phyloP scores from a whole-genome alignment of 306 rosid species.

The Vigna reflexopilosa region DNA sequence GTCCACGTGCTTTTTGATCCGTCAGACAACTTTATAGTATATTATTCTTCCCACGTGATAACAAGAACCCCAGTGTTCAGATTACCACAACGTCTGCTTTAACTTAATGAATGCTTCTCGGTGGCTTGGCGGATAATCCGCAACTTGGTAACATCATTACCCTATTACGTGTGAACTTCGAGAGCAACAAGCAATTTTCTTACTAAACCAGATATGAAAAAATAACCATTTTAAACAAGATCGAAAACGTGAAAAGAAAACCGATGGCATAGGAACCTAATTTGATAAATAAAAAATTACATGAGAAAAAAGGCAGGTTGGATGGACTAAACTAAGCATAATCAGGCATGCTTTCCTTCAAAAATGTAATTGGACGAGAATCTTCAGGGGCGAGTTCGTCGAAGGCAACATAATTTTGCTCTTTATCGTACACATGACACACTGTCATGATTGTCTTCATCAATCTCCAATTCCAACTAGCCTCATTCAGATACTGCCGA shows the following conservation, averaged over 20 bases:
- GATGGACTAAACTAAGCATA: conserved; percentile 66
- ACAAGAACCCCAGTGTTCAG: conserved; percentile 40
- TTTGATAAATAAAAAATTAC: conserved; percentile 45
- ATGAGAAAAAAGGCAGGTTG: conserved; percentile 42
- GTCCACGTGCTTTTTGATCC: conserved; percentile 50
- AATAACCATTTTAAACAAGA: conserved; percentile 29
- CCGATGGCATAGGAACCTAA: conserved; percentile 50
- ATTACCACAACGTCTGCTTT: conserved; percentile 47
- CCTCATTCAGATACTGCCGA: conserved; percentile 80
- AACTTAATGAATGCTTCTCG: conserved; percentile 43
- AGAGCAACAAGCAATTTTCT: conserved; percentile 50
- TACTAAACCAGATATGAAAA: conserved; percentile 40
- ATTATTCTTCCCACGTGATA: conserved; percentile 41
- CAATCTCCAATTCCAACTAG: conserved; percentile 91
- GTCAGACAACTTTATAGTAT: conserved; percentile 37
- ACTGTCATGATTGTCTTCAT: conserved; percentile 93
- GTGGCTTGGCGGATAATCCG: conserved; percentile 44
- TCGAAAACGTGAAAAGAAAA: conserved; percentile 35
- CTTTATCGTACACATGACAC: conserved; percentile 85
- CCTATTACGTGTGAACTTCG: conserved; percentile 36
- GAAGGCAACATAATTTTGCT: conserved; percentile 72
- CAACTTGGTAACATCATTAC: conserved; percentile 38
- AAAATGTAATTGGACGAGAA: conserved; percentile 73
- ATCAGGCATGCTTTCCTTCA: conserved; percentile 86
- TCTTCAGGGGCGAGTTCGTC: conserved; percentile 78